Evolutionary conservation across 129 eudicot species (phyloP), one percentile per base, ranked within the genome.

Genomic region (Flaveria linearis): DNA sequence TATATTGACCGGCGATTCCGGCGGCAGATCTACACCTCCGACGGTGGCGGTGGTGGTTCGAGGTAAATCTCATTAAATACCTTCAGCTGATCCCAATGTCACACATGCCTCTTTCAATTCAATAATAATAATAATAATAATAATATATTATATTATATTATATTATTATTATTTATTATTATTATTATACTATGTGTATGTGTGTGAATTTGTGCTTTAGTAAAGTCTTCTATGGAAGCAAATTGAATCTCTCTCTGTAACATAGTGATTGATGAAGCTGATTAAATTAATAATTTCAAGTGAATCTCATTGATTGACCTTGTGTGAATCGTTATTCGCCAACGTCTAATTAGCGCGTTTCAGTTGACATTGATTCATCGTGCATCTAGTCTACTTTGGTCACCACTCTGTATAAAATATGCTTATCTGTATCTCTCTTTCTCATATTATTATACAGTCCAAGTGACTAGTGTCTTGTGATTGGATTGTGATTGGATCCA

Each of bases 261-360:
- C 73, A 45, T 53, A 1, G 41, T 36, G 3, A 41, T 16, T 73
- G 20, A 73, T 25, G 45, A 17, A 26, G 46, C 49, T 64, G 67
- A 57, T 41, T 56, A 25, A 39, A 8, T 33, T 78, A 78, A 20
- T 15, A 33, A 18, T 57, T 49, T 26, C 72, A 79, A 30, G 43
- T 78, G 82, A 78, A 71, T 78, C 82, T 71, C 45, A 61, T 71
- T 71, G 72, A 47, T 62, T 72, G 82, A 79, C 65, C 64, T 36
- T 0, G 41, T 79, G 13, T 45, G 11, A 45, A 45, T 45, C 49
- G 13, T 12, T 12, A 45, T 52, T 30, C 36, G 36, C 36, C 36
- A 30, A 30, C 36, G 36, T 30, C 36, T 30, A 30, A 30, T 30
- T 77, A 68, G 67, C 77, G 77, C 78, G 57, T 71, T 71, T 71